phyloP scores from a whole-genome alignment of 1,139 yeast genomes.

The Lodderomyces theae region DNA sequence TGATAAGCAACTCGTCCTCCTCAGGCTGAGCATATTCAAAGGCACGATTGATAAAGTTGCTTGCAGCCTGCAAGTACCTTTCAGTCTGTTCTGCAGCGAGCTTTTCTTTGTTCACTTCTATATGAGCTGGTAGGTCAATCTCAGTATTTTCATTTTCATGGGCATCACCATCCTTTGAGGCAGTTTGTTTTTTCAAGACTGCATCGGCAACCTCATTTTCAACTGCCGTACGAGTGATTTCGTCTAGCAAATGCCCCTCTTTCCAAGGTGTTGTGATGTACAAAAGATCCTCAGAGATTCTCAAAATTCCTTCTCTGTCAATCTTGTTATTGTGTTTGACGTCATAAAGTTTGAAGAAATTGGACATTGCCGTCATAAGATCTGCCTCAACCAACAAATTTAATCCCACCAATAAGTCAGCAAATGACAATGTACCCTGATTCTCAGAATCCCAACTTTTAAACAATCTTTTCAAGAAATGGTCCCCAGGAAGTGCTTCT shows the following conservation, averaged over 20 bases:
- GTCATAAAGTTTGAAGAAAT: constrained; percentile 77
- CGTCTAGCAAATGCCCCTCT: constrained; percentile 61
- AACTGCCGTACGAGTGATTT: constrained; percentile 56
- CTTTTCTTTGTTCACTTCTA: constrained; percentile 58
- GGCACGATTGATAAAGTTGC: constrained; percentile 81
- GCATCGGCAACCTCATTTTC: constrained; percentile 66
- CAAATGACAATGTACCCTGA: constrained; percentile 57
- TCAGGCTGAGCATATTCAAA: constrained; percentile 85
- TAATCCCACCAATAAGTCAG: constrained; percentile 71
- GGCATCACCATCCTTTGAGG: constrained; percentile 21
- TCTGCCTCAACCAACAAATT: constrained; percentile 70
- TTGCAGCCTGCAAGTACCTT: constrained; percentile 81
- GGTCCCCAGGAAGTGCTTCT: constrained; percentile 27
- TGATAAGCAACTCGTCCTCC: constrained; percentile 43
- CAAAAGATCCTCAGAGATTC: constrained; percentile 81
- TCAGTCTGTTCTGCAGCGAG: constrained; percentile 72
- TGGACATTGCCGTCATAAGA: constrained; percentile 73
- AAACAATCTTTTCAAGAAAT: constrained; percentile 63
- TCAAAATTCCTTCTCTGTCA: constrained; percentile 75
- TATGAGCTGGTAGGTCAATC: constrained; percentile 56
- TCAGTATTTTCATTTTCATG: constrained; percentile 21
- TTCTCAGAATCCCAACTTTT: constrained; percentile 63
- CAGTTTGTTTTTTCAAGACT: constrained; percentile 32
- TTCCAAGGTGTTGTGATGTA: constrained; percentile 83
- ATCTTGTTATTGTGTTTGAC: constrained; percentile 57